These are phyloP conservation scores for Juglanconis oblonga DNA, from an alignment of 2,329 filamentous ascomycete species.

Conservation along the genomic window DNA sequence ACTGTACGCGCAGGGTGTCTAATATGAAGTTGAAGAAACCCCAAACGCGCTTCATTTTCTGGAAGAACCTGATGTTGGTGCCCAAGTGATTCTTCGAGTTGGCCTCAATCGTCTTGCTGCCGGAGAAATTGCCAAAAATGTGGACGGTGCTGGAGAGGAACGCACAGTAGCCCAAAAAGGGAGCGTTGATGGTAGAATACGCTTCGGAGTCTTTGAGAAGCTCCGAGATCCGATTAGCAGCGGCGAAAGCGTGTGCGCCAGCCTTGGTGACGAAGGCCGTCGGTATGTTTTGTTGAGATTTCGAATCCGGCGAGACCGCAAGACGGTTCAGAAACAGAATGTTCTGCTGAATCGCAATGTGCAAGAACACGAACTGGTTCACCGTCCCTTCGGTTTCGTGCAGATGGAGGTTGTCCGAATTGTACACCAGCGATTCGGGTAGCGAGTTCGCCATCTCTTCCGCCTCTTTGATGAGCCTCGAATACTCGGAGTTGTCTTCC, in stretches of 20 bases:
- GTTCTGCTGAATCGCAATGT: constrained; percentile 87
- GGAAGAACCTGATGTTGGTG: constrained; percentile 84
- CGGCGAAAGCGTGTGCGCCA: constrained; percentile 72
- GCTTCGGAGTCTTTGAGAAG: constrained; percentile 78
- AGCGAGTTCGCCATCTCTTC: constrained; percentile 68
- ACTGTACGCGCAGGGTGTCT: constrained; percentile 86
- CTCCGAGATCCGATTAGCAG: constrained; percentile 82
- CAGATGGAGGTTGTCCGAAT: constrained; percentile 74
- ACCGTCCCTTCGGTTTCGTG: constrained; percentile 82
- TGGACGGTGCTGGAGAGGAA: constrained; percentile 95
- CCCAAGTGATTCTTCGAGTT: constrained; percentile 80
- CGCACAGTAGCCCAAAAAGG: constrained; percentile 91
- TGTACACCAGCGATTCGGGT: constrained; percentile 72
- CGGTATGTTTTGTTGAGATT: constrained; percentile 68
- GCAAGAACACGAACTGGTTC: constrained; percentile 89
- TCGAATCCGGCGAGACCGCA: constrained; percentile 66
- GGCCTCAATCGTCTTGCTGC: constrained; percentile 71
- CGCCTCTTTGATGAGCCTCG: constrained; percentile 65
- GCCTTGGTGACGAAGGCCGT: constrained; percentile 75
- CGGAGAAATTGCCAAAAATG: constrained; percentile 86
- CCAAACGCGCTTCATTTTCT: constrained; percentile 97
- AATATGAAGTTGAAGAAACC: constrained; percentile 98
- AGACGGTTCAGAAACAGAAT: constrained; percentile 88
- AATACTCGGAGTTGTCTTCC: constrained; percentile 75
- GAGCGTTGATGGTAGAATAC: constrained; percentile 73